phyloP scores from a whole-genome alignment of 345 rosid genomes.

The Linum trigynum region DNA sequence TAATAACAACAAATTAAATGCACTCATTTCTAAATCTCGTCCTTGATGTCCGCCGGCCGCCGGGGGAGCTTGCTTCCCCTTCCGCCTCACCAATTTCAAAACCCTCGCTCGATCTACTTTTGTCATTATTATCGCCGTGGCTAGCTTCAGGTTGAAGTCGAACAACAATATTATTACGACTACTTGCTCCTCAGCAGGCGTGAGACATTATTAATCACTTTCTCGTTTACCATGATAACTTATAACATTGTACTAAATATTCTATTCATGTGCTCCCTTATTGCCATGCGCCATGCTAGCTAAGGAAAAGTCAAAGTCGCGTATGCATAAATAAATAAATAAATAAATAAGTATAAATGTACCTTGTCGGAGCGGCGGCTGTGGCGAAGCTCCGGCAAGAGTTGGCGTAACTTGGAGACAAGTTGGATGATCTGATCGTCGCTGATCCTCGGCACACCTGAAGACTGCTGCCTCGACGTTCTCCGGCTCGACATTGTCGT shows the following conservation, averaged over 20 bases:
- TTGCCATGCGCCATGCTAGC: no score
- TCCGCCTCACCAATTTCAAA: not conserved
- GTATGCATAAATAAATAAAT: not conserved
- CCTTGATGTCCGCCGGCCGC: conserved; percentile 1
- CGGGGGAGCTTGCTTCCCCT: not conserved
- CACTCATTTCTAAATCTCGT: not conserved
- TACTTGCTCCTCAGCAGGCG: not conserved
- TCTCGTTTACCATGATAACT: conserved; percentile 12
- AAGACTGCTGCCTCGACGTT: conserved; percentile 65
- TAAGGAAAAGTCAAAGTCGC: not conserved
- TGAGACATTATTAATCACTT: conserved; percentile 8
- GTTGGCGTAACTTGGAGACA: conserved; percentile 68
- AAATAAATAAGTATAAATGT: conserved; percentile 4
- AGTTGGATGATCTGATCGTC: conserved; percentile 92
- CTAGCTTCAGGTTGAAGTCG: no score
- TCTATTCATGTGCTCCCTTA: not conserved
- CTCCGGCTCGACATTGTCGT: conserved; percentile 73
- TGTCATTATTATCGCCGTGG: not conserved
- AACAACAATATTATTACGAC: no score
- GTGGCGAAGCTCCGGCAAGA: conserved; percentile 82
- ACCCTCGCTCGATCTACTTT: no score
- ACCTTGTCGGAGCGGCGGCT: conserved; percentile 87
- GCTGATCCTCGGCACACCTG: conserved; percentile 54
- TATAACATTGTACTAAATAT: not conserved
- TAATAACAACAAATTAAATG: no score